These are phyloP conservation scores for Neurospora sp. DNA, from an alignment of 2,329 filamentous ascomycete genomes.

Conservation along the genomic window DNA sequence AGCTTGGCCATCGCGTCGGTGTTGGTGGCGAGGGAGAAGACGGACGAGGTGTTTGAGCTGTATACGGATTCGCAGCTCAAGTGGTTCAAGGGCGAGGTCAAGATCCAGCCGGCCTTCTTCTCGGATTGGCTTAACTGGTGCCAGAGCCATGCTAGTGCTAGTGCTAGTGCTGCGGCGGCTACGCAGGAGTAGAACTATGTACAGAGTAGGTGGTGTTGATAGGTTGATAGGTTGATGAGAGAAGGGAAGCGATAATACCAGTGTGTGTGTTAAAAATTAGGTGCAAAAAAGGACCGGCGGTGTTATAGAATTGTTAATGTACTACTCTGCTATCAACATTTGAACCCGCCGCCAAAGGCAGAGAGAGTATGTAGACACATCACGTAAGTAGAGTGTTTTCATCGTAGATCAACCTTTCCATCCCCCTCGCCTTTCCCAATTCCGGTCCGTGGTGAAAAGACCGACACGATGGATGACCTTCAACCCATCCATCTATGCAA, in stretches of 20 bases:
- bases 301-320: background rate
- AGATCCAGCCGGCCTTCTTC: slow-evolving; percentile 57
- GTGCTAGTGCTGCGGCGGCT: slow-evolving; percentile 1
- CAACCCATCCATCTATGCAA: background rate
- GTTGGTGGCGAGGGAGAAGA: slow-evolving; percentile 41
- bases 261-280: background rate
- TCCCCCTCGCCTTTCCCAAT: background rate
- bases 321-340: background rate
- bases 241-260: background rate
- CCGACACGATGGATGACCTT: background rate
- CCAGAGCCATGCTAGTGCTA: slow-evolving; percentile 20
- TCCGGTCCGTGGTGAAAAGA: background rate
- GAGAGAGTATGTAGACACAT: background rate
- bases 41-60: slow-evolving; percentile 49
- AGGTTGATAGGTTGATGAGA: background rate
- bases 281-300: background rate
- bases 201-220: background rate
- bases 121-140: slow-evolving; percentile 66
- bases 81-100: slow-evolving; percentile 49
- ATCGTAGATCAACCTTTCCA: background rate
- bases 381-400: background rate
- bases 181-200: background rate
- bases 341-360: background rate
- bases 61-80: slow-evolving; percentile 53
- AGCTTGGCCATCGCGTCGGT: slow-evolving; percentile 58